phyloP scores from a whole-genome alignment of 2,329 filamentous ascomycete species.

The Aspergillus ustus region DNA sequence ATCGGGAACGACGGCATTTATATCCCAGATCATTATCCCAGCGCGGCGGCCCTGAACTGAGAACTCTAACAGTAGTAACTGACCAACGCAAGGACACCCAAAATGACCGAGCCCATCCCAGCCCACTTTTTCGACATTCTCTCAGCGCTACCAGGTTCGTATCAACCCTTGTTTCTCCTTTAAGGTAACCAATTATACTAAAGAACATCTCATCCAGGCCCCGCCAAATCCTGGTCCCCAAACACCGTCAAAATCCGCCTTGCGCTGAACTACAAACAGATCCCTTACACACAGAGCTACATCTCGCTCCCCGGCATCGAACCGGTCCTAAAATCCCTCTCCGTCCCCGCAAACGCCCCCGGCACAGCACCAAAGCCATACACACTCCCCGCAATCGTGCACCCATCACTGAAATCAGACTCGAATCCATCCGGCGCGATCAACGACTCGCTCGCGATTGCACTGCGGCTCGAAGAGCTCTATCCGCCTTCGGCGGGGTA shows the following conservation, averaged over 20 bases:
- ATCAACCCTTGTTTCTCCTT: no score
- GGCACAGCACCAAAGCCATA: background rate
- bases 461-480: background rate
- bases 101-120: background rate
- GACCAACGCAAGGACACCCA: background rate
- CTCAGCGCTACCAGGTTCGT: background rate
- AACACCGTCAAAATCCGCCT: background rate
- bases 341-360: background rate
- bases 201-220: background rate
- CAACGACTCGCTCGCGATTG: background rate
- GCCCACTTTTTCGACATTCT: background rate
- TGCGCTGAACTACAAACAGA: background rate
- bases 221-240: background rate
- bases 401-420: background rate
- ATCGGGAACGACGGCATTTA: conserved; percentile 44
- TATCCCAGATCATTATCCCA: no score
- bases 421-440: background rate
- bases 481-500: background rate
- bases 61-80: no score
- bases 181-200: no score
- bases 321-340: background rate
- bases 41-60: no score
- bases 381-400: background rate
- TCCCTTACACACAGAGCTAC: background rate
- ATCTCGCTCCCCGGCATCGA: background rate